phyloP scores from a whole-genome alignment of 345 rosid species.

The Cochlearia excelsa region DNA sequence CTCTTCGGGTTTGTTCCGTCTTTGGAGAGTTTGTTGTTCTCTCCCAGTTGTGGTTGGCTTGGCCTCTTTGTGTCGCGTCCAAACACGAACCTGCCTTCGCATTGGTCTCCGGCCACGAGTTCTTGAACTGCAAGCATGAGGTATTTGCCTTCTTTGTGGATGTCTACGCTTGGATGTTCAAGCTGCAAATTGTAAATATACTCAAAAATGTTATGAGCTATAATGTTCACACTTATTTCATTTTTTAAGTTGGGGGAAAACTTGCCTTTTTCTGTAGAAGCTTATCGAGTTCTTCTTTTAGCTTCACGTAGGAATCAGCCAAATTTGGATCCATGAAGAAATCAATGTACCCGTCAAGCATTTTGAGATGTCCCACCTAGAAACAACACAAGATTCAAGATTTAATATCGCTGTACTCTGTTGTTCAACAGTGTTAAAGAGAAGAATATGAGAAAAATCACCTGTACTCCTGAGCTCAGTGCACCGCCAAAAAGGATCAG shows the following conservation, averaged over 20 bases:
- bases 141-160: slow-evolving; percentile 86
- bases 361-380: slow-evolving; percentile 90
- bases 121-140: slow-evolving; percentile 89
- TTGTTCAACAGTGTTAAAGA: neutral
- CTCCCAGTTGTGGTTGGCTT: slow-evolving; percentile 44
- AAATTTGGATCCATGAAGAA: slow-evolving; percentile 90
- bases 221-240: neutral
- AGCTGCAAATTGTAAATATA: slow-evolving; percentile 48
- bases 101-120: slow-evolving; percentile 83
- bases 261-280: slow-evolving; percentile 70
- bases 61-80: slow-evolving; percentile 76
- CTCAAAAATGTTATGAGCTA: slow-evolving; percentile 8
- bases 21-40: slow-evolving; percentile 48
- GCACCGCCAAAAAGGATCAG: slow-evolving; percentile 87
- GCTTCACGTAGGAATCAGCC: slow-evolving; percentile 80
- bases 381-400: slow-evolving; percentile 19
- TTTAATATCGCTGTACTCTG: neutral
- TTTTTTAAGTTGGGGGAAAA: neutral
- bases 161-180: slow-evolving; percentile 64
- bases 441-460: slow-evolving; percentile 29
- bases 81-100: slow-evolving; percentile 95
- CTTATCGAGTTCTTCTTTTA: slow-evolving; percentile 76
- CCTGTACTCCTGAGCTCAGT: slow-evolving; percentile 67
- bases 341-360: slow-evolving; percentile 88
- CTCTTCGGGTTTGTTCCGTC: slow-evolving; percentile 95